Conservation (phyloP, 2,329 filamentous ascomycete species). For the Mollisia scopiformis region DNA sequence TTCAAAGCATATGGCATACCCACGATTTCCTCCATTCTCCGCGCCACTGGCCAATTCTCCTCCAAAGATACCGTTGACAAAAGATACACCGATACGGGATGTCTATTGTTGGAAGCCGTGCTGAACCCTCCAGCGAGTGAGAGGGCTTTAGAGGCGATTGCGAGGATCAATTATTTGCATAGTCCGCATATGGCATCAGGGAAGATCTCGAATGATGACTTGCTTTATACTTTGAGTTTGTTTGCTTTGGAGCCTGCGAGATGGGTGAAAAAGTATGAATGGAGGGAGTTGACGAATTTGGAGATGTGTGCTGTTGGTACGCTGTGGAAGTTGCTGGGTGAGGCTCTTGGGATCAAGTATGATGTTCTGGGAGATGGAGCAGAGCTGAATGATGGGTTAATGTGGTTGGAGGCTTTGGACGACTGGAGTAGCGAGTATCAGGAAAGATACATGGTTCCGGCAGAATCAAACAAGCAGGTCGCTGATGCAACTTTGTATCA, state of each 20-base stretch:
- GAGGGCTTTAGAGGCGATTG: neutral
- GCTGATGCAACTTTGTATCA: slow-evolving; percentile 5
- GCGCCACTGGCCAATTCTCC: neutral
- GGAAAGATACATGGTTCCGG: neutral
- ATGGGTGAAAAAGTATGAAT: neutral
- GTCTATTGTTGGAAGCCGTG: neutral
- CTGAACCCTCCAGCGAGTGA: neutral
- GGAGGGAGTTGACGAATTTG: neutral
- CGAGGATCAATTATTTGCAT: neutral
- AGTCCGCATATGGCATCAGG: neutral
- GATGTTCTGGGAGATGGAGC: neutral
- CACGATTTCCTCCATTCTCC: neutral
- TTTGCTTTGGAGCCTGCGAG: neutral
- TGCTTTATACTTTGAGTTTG: neutral
- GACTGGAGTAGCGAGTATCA: slow-evolving; percentile 4
- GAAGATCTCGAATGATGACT: neutral
- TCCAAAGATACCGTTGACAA: neutral
- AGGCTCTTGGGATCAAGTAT: slow-evolving; percentile 1
- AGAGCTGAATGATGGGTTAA: neutral
- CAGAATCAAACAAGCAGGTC: neutral
- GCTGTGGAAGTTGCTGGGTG: neutral
- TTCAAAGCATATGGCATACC: neutral
- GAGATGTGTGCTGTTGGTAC: neutral
- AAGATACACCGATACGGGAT: neutral
- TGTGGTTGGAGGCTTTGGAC: neutral